Percentiles rank a stretch among this genome's conserved stretches.
Conservation (phyloP, 2,329 filamentous ascomycete species). For the Fusarium fujikuroi region DNA sequence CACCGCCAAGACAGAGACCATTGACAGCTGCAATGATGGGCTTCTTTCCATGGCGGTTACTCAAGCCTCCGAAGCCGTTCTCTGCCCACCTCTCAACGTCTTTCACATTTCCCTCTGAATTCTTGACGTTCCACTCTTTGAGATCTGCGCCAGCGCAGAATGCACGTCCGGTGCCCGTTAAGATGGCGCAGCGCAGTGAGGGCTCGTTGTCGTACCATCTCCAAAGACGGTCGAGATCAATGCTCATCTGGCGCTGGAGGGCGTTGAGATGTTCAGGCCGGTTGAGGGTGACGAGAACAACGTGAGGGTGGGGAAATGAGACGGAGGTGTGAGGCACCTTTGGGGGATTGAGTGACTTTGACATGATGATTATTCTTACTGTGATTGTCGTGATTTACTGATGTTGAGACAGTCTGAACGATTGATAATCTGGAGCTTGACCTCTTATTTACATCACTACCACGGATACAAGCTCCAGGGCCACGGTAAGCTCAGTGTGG, state of each 20-base stretch:
- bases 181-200: constrained; percentile 67
- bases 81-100: constrained; percentile 56
- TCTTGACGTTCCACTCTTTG: constrained; percentile 68
- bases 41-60: constrained; percentile 73
- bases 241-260: constrained; percentile 61
- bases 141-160: constrained; percentile 77
- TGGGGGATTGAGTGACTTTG: constrained; percentile 52
- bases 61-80: constrained; percentile 70
- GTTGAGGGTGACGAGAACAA: constrained; percentile 70
- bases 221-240: constrained; percentile 61
- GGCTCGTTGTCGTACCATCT: constrained; percentile 72
- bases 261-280: constrained; percentile 69
- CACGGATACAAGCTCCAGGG: constrained; percentile 1
- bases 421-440: not conserved
- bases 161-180: constrained; percentile 70
- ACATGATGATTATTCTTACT: constrained; percentile 34
- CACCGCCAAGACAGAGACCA: constrained; percentile 77
- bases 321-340: constrained; percentile 54
- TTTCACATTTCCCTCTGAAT: constrained; percentile 40
- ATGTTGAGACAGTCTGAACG: not conserved
- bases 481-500: constrained; percentile 39
- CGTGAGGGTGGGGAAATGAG: constrained; percentile 63
- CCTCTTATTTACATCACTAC: constrained; percentile 13
- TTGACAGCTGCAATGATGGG: constrained; percentile 80
- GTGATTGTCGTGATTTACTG: constrained; percentile 3